These are phyloP conservation scores for Tricholoma matsutake DNA, from an alignment of 768 basidiomycete species.

Conservation along the genomic window DNA sequence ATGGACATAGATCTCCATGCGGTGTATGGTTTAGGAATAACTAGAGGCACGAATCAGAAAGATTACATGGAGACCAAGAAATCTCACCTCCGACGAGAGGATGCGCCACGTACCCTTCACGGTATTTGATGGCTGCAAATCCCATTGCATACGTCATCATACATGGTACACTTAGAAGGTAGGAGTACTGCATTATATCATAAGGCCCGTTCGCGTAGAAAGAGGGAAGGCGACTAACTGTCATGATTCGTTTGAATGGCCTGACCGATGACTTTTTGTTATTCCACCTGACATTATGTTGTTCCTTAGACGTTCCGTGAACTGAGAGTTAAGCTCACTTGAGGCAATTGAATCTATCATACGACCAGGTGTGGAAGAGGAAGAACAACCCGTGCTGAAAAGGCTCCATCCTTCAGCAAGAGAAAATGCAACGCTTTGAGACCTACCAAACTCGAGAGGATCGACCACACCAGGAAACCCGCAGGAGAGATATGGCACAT, in stretches of 20 bases:
- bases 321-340: conserved; percentile 36
- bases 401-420: not conserved
- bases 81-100: conserved; percentile 50
- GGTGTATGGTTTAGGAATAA: conserved; percentile 61
- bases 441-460: conserved; percentile 50
- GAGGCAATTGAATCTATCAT: conserved; percentile 74
- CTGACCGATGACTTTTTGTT: conserved; percentile 61
- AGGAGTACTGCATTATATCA: conserved; percentile 56
- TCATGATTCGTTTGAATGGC: conserved; percentile 86
- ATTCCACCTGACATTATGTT: conserved; percentile 52
- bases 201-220: not conserved
- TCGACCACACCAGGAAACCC: conserved; percentile 60
- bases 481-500: conserved; percentile 68
- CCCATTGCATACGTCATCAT: conserved; percentile 57
- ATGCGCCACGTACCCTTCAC: conserved; percentile 53
- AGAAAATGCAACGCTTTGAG: conserved; percentile 1
- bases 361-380: conserved; percentile 74
- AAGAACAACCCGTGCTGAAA: conserved; percentile 59
- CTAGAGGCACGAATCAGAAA: conserved; percentile 30
- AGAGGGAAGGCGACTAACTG: conserved; percentile 41
- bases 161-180: conserved; percentile 60
- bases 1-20: conserved; percentile 49
- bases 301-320: not conserved
- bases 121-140: conserved; percentile 70
- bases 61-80: not conserved